A percentile compares a stretch with the other conserved stretches of the same genome.
Conservation (phyloP, 257 asterid species). For the Plantago major region DNA sequence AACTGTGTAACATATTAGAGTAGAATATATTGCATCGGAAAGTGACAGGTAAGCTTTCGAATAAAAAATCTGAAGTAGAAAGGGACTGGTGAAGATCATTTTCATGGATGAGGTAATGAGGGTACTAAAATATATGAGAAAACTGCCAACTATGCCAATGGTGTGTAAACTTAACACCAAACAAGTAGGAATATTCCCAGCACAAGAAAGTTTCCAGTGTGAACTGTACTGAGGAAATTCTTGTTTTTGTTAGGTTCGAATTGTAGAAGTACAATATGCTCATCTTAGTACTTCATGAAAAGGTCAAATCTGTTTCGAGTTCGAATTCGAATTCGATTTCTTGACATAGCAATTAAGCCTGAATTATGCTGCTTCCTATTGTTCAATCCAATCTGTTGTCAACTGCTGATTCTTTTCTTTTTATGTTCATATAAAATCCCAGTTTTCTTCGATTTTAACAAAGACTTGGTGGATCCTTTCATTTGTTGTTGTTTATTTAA, state of each 20-base stretch:
- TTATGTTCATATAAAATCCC: background rate
- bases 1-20: slow-evolving; percentile 10
- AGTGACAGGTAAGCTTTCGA: slow-evolving; percentile 20
- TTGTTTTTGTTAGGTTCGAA: slow-evolving; percentile 1
- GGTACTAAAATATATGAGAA: slow-evolving; percentile 10
- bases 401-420: no score
- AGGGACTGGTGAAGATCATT: slow-evolving; percentile 24
- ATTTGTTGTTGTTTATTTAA: background rate
- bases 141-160: background rate
- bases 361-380: background rate
- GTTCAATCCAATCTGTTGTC: background rate
- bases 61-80: slow-evolving; percentile 21
- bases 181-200: slow-evolving; percentile 28
- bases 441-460: background rate
- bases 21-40: slow-evolving; percentile 26
- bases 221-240: slow-evolving; percentile 14
- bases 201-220: slow-evolving; percentile 10
- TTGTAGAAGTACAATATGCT: slow-evolving; percentile 12
- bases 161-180: slow-evolving; percentile 13
- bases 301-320: no score
- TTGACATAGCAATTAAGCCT: no score
- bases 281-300: background rate
- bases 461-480: background rate
- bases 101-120: slow-evolving; percentile 18
- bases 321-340: no score